A percentile compares a stretch with the other conserved stretches of the same genome.
phyloP scores from a whole-genome alignment of 768 basidiomycete genomes.

The Rhodosporidiobolus odoratus region DNA sequence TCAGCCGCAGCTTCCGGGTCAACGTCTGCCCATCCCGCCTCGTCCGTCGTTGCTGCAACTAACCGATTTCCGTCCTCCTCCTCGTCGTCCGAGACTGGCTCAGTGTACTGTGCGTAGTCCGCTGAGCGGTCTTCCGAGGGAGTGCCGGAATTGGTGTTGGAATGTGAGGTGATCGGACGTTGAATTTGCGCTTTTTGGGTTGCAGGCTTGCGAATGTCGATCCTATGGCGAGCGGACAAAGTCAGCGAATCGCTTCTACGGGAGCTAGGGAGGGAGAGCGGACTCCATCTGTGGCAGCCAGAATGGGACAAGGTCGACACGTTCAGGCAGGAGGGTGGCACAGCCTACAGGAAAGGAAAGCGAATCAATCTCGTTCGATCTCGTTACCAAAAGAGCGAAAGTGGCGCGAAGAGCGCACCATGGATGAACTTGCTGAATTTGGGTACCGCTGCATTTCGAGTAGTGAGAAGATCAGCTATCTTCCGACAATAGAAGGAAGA shows the following conservation, averaged over 20 bases:
- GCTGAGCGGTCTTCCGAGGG: conserved; percentile 49
- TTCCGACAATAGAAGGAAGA: background rate
- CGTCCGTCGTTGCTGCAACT: conserved; percentile 67
- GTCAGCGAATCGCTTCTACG: background rate
- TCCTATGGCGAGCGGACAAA: conserved; percentile 42
- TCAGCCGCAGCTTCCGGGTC: conserved; percentile 62
- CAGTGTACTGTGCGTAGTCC: conserved; percentile 56
- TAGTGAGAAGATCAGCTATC: background rate
- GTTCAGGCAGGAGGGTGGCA: conserved; percentile 80
- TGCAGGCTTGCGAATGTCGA: conserved; percentile 87
- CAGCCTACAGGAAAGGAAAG: conserved; percentile 56
- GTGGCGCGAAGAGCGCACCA: conserved; percentile 11
- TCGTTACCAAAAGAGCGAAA: conserved; percentile 52
- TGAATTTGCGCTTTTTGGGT: conserved; percentile 54
- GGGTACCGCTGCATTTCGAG: conserved; percentile 76
- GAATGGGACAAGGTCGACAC: conserved; percentile 94
- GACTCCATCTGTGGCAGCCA: conserved; percentile 96
- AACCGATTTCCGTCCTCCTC: conserved; percentile 63
- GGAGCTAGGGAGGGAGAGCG: background rate
- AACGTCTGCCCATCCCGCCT: conserved; percentile 72
- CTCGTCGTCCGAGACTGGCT: conserved; percentile 93
- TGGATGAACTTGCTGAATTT: conserved; percentile 68
- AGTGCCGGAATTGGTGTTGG: conserved; percentile 45
- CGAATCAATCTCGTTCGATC: conserved; percentile 71
- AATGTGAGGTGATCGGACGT: conserved; percentile 43